Evolutionary conservation across 78 protist species (phyloP), one percentile per base, ranked within the genome.

Genomic region (Dictyostelium firmibasis): DNA sequence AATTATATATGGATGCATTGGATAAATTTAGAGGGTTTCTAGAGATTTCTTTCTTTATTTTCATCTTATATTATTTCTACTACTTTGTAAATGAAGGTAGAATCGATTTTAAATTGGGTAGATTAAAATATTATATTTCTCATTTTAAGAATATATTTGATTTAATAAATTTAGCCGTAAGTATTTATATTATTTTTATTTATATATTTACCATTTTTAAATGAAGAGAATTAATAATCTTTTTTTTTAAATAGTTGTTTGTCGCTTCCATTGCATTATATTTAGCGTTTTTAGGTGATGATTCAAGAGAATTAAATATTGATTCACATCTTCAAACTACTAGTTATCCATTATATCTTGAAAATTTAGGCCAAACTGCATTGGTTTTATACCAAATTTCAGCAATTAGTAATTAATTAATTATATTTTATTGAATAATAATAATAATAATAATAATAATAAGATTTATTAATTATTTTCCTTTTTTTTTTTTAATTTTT

Each of bases 21-120:
- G 94, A 89, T 81, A 70, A 75, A 64, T 89, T 89, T 70, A 78
- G 94, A 67, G 94, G 76, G 23, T 89, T 89, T 25, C 14, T 89
- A 4, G 94, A 89, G 25, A 38, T 81, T 18, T 13, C 74, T 43
- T 89, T 89, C 47, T 23, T 89, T 3, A 5, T 89, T 14, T 89
- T 89, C 23, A 14, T 89, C 4, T 4, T 81, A 5, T 89, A 89
- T 35, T 89, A 89, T 35, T 4, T 89, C 4, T 89, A 81, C 16
- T 50, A 31, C 35, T 89, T 89, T 29, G 41, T 89, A 1, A 89
- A 89, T 69, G 94, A 89, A 81, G 94, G 83, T 8, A 79, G 94
- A 81, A 89, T 89, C 3, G 94, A 89, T 47, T 89, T 81, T 69
- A 69, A 69, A 35, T 31, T 89, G 3, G 72, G 72, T 69, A 89